Evolutionary conservation across 345 rosid species (phyloP), one percentile per base, ranked within the genome.

Genomic region (Erysimum cheiranthoides): DNA sequence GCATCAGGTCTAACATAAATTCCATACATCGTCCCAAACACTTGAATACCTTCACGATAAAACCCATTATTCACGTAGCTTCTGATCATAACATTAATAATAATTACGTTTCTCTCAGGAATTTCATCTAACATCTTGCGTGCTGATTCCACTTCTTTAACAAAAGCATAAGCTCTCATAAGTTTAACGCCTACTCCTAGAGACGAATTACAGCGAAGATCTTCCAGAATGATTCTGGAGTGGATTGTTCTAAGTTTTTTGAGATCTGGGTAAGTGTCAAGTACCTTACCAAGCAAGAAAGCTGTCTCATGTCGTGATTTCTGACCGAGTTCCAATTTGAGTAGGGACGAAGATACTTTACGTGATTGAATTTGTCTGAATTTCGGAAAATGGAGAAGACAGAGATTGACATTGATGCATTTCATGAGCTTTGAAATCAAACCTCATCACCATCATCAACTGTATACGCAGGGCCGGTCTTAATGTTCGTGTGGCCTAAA

Each of bases 71-170:
- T 87, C 25, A 85, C 88, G 39, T 84, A 89, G 75, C 94, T 87
- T 78, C 97, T 84, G 14, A 91, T 91, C 90, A 87, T 85, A 38
- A 89, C 97, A 73, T 91, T 87, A 27, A 86, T 76, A 73, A 91
- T 82, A 58, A 91, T 86, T 6, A 87, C 86, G 57, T 87, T 89
- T 81, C 85, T 86, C 12, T 84, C 84, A 14, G 89, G 67, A 78
- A 82, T 89, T 87, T 81, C 85, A 18, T 86, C 97, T 82, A 91
- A 91, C 76, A 89, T 28, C 45, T 82, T 85, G 83, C 90, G 94
- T 49, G 91, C 71, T 59, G 65, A 27, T 1, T 28, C n/a, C 6
- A 87, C 82, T 57, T 84, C 84, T 4, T 86, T 88, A 4, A 78
- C 4, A 63, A 82, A 70, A 1, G 89, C 80, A 57, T 86, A 91